Conservation (phyloP, 495 filamentous ascomycete species). For the Aspergillus nanangensis region DNA sequence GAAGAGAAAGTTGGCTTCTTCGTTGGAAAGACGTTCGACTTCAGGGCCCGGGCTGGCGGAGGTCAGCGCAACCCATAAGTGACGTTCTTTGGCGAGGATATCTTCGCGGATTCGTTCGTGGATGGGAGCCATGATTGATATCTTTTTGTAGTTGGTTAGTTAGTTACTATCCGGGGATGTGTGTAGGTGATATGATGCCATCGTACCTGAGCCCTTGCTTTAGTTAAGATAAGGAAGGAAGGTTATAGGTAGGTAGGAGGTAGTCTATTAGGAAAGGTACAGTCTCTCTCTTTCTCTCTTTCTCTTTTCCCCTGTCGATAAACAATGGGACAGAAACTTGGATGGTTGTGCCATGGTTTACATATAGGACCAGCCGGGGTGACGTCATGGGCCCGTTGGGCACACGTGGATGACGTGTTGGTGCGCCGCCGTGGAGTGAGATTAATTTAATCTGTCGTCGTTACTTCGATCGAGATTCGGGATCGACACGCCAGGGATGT, state of each 20-base stretch:
- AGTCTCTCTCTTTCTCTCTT: too few relatives aligned
- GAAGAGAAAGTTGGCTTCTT: constrained; percentile 34
- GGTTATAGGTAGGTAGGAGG: too few relatives aligned
- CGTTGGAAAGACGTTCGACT: constrained; percentile 32
- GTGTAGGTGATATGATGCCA: neutral
- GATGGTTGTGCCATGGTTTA: neutral
- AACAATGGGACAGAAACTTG: neutral
- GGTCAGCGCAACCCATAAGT: constrained; percentile 41
- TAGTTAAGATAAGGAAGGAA: too few relatives aligned
- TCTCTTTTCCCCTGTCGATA: neutral
- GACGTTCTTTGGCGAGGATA: constrained; percentile 33
- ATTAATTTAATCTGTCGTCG: constrained; percentile 1
- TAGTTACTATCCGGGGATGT: neutral
- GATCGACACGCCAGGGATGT: neutral
- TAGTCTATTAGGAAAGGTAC: too few relatives aligned
- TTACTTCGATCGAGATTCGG: neutral
- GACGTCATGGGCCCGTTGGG: constrained; percentile 3
- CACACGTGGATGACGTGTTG: constrained; percentile 7
- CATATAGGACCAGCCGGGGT: neutral
- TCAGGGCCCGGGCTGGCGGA: constrained; percentile 39
- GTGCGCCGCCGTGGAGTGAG: neutral
- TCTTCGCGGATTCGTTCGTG: constrained; percentile 43
- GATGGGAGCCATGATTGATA: constrained; percentile 28
- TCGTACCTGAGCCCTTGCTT: neutral
- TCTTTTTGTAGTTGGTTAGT: neutral